Base-by-base conservation (phyloP, 768 basidiomycete species). In the Tricholoma matsutake region DNA sequence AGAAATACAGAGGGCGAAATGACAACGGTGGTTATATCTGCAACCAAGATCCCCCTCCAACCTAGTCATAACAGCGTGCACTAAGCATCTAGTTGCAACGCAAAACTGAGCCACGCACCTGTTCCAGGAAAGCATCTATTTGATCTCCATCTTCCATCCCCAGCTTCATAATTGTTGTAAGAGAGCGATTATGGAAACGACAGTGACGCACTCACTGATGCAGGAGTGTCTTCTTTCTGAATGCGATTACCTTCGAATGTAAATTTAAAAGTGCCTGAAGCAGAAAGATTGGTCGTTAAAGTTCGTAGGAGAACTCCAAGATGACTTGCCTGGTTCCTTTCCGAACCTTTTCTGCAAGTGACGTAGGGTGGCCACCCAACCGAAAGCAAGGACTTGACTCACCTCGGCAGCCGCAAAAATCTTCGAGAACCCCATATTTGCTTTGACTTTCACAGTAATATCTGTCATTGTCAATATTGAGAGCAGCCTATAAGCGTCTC, bases 361-460 rank as follows among this genome's bases (percentile, higher is more conserved):
- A 18, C 51, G 61, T 45, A 29, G 61, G 28, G 56, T 57, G 47
- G 34, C 54, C 22, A 41, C 37, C 22, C 11, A 34, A 28, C 16
- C 18, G 28, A 8, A 34, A 18, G 6, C 14, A 56, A 43, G 32
- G 54, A 20, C 45, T 18, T 35, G 34, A 75, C 82, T 22, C 64
- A 88, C 88, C 79, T 87, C 85, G 1, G 85, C 84, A 14, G 86
- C 87, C 16, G 84, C 79, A 60, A 89, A 88, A 25, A 88, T 83
- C 71, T 88, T 89, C 39, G 74, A 70, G 64, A 89, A 87, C n/a
- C 77, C 75, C 78, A 83, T 89, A 35, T 81, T 83, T 1, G 78
- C 62, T 61, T 86, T 88, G 10, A 88, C 87, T 69, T 89, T 89
- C 4, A 90, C 82, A 4, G 83, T 86, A 31, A 87, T 84, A 8